A percentile compares a stretch with the other conserved stretches of the same genome.
These are phyloP conservation scores for Leishmania mexicana DNA, from an alignment of 208 protist genomes.

Conservation along the genomic window DNA sequence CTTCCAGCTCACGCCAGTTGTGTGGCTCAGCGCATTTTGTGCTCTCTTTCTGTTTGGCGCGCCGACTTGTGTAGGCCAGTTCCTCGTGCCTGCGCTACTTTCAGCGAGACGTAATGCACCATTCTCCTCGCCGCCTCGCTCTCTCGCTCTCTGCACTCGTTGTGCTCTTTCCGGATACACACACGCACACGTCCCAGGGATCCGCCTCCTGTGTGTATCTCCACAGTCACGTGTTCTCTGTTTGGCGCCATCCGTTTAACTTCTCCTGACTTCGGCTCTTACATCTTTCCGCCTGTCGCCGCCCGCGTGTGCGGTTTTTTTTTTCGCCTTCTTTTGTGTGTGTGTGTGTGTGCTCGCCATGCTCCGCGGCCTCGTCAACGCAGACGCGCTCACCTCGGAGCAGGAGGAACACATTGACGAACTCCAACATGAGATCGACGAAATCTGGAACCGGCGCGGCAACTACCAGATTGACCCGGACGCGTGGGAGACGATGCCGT, in stretches of 20 bases:
- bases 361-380: conserved; percentile 51
- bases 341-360: conserved; percentile 11
- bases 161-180: neutral
- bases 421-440: conserved; percentile 85
- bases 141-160: neutral
- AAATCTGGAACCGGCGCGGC: conserved; percentile 85
- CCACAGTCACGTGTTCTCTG: neutral
- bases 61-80: too few species aligned
- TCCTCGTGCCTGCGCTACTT: neutral
- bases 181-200: neutral
- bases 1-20: neutral
- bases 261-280: neutral
- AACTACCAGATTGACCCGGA: conserved; percentile 87
- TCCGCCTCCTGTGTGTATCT: neutral
- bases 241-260: neutral
- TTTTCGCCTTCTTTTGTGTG: neutral
- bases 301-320: neutral
- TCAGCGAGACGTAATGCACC: neutral
- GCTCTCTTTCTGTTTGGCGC: too few species aligned
- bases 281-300: neutral
- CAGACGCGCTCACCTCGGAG: conserved; percentile 47
- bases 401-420: conserved; percentile 71
- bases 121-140: neutral
- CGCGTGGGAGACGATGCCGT: conserved; percentile 86
- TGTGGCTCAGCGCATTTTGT: neutral